A percentile compares a stretch with the other conserved stretches of the same genome.
Evolutionary conservation across 306 rosid species (phyloP).

Genomic region (Prunus mongolica): DNA sequence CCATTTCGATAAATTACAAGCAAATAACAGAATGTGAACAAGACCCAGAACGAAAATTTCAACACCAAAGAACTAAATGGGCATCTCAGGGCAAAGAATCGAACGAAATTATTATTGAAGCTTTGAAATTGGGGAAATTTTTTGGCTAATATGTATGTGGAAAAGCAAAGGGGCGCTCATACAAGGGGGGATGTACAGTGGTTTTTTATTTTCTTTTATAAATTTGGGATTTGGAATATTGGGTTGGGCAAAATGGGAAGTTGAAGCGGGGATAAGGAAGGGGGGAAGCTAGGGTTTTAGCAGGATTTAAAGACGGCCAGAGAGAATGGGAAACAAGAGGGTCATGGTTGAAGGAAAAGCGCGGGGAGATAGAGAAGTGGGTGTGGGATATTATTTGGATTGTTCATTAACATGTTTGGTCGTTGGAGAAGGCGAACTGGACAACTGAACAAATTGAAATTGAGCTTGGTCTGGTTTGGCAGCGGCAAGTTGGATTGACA

Average conservation of each 20-base stretch:
- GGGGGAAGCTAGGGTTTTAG: background rate
- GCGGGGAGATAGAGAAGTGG: background rate
- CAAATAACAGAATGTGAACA: background rate
- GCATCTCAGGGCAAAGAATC: background rate
- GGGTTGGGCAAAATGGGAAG: background rate
- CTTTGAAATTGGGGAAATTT: background rate
- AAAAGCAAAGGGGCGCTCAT: background rate
- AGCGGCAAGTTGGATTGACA: background rate
- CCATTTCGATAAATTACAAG: constrained; percentile 25
- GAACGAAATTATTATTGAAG: background rate
- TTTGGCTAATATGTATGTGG: background rate
- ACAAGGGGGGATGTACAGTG: background rate
- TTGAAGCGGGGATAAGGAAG: background rate
- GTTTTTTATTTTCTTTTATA: background rate
- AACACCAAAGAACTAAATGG: constrained; percentile 8
- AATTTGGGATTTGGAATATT: background rate
- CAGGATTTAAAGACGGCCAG: background rate
- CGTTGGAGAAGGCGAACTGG: background rate
- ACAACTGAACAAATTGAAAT: background rate
- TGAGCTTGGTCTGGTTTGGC: background rate
- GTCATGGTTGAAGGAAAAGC: background rate
- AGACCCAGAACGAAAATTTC: constrained; percentile 17
- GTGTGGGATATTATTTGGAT: background rate
- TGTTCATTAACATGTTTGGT: background rate
- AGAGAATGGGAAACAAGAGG: background rate